Percentiles rank a stretch among this genome's conserved stretches.
Conservation (phyloP, 495 filamentous ascomycete genomes). For the Pseudomonodictys pantanalensis region DNA sequence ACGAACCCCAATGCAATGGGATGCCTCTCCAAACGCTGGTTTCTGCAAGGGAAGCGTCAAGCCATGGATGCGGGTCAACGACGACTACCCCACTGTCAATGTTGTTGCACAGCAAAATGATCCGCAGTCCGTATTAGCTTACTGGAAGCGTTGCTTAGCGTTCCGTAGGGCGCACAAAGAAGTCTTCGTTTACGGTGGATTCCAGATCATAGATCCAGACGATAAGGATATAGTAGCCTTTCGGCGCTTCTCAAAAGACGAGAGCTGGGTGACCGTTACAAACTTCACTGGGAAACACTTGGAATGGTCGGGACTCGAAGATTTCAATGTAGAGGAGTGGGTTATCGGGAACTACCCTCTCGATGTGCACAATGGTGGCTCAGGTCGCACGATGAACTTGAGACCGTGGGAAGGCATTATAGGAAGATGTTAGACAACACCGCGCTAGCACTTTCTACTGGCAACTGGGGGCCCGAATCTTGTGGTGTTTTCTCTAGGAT, state of each 20-base stretch:
- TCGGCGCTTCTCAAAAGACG: slow-evolving; percentile 31
- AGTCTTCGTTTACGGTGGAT: slow-evolving; percentile 48
- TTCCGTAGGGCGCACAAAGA: slow-evolving; percentile 44
- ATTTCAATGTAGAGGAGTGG: slow-evolving; percentile 42
- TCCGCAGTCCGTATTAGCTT: slow-evolving; percentile 42
- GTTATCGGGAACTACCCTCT: slow-evolving; percentile 43
- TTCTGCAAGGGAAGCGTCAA: slow-evolving; percentile 34
- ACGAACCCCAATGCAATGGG: slow-evolving; percentile 43
- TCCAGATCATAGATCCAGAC: slow-evolving; percentile 38
- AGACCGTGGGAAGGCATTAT: slow-evolving; percentile 43
- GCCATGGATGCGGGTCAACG: slow-evolving; percentile 45
- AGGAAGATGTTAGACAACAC: no score
- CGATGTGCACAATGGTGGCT: slow-evolving; percentile 31
- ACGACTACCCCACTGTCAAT: slow-evolving; percentile 40
- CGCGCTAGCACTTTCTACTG: no score
- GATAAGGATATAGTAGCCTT: slow-evolving; percentile 44
- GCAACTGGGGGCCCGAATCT: no score
- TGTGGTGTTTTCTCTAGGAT: no score
- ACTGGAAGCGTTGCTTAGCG: slow-evolving; percentile 45
- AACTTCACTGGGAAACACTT: slow-evolving; percentile 45
- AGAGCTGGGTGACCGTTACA: slow-evolving; percentile 43
- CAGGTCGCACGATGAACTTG: slow-evolving; percentile 28
- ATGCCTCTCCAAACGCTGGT: slow-evolving; percentile 30
- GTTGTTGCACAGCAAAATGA: slow-evolving; percentile 32
- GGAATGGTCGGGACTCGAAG: slow-evolving; percentile 40